Evolutionary conservation across 164 flowering plant species (phyloP).

Genomic region (Protea cynaroides): DNA sequence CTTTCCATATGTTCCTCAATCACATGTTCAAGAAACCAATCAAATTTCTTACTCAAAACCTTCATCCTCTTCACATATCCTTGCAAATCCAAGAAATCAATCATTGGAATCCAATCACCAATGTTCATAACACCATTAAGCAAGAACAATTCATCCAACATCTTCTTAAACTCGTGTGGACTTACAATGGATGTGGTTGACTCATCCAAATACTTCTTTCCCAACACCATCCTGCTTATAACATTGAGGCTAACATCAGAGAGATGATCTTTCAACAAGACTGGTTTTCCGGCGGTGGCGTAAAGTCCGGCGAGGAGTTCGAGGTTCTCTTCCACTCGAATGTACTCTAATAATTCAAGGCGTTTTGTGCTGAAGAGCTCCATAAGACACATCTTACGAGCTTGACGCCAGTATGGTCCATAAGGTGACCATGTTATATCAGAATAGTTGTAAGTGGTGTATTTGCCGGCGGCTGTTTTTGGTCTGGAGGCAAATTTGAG

Average conservation of each 20-base stretch:
- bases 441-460: conserved; percentile 19
- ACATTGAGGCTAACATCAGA: too few relatives aligned
- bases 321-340: conserved; percentile 7
- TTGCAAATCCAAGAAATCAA: conserved; percentile 17
- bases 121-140: too few relatives aligned
- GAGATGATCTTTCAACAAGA: too few relatives aligned
- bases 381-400: conserved; percentile 12
- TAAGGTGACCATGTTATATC: conserved; percentile 23
- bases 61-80: conserved; percentile 25
- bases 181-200: conserved; percentile 1
- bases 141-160: too few relatives aligned
- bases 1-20: conserved; percentile 14
- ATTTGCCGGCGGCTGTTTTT: conserved; percentile 18
- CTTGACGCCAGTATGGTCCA: conserved; percentile 26
- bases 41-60: conserved; percentile 10
- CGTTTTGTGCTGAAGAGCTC: conserved; percentile 20
- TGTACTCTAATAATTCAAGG: conserved; percentile 19
- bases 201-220: conserved; percentile 14
- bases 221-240: too few relatives aligned
- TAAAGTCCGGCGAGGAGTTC: too few relatives aligned
- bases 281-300: too few relatives aligned
- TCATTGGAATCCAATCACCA: conserved; percentile 6
- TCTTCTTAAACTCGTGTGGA: too few relatives aligned
- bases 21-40: conserved; percentile 15
- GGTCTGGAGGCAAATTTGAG: conserved; percentile 19